Evolutionary conservation across 495 filamentous ascomycete genomes (phyloP).

Genomic region (Penicillium cosmopolitanum): DNA sequence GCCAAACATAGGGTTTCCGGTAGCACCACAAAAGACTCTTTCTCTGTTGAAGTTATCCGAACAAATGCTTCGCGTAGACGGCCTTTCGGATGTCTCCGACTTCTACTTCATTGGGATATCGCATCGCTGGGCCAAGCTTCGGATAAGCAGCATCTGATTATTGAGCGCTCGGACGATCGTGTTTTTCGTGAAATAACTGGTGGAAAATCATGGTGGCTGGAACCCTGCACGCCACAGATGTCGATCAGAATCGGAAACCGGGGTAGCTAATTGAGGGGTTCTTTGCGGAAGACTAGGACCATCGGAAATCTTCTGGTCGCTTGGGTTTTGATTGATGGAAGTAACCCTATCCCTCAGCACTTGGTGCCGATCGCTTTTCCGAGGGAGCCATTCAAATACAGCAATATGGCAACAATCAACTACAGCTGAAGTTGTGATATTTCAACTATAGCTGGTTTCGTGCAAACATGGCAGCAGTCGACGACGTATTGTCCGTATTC

Average conservation of each 20-base stretch:
- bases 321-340: neutral
- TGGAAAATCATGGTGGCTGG: neutral
- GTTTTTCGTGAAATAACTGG: neutral
- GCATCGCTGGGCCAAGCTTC: neutral
- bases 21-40: neutral
- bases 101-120: neutral
- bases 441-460: neutral
- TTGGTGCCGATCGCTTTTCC: neutral
- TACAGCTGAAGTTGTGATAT: neutral
- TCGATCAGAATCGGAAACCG: neutral
- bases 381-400: neutral
- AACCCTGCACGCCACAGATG: neutral
- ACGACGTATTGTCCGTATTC: conserved; percentile 8
- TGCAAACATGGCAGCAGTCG: neutral
- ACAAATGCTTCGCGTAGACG: neutral
- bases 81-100: neutral
- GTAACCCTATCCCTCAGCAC: neutral
- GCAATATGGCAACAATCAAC: neutral
- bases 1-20: neutral
- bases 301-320: neutral
- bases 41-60: neutral
- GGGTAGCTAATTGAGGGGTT: neutral
- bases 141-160: neutral
- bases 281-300: neutral
- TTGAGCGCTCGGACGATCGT: neutral